phyloP scores from a whole-genome alignment of 768 basidiomycete genomes.

The Cystoderma amianthinum region DNA sequence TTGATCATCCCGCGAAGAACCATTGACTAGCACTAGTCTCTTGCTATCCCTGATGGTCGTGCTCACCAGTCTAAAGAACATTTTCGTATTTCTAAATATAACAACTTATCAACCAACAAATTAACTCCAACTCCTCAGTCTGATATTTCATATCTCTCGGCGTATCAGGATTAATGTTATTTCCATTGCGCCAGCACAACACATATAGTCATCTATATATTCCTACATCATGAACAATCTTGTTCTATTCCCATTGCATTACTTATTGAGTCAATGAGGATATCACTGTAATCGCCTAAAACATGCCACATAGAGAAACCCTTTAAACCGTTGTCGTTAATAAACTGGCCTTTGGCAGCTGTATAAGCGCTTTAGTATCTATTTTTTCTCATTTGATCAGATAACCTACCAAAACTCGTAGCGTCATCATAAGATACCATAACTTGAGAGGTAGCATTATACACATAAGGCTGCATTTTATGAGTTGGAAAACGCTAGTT shows the following conservation, averaged over 20 bases:
- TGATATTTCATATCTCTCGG: no score
- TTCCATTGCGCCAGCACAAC: no score
- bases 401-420: constrained; percentile 40
- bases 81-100: no score
- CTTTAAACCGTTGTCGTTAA: constrained; percentile 39
- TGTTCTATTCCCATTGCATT: constrained; percentile 25
- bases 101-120: no score
- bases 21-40: no score
- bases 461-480: constrained; percentile 53
- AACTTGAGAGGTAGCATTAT: constrained; percentile 40
- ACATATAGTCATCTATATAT: no score
- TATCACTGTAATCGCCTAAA: constrained; percentile 51
- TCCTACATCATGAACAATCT: constrained; percentile 10
- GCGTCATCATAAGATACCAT: constrained; percentile 69
- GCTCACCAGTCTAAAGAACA: no score
- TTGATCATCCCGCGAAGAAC: no score
- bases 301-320: constrained; percentile 70
- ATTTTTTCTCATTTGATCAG: not conserved
- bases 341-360: constrained; percentile 56
- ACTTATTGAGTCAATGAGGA: constrained; percentile 50
- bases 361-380: not conserved
- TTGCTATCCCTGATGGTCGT: no score
- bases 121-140: no score
- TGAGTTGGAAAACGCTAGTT: not conserved
- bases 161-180: no score